Conservation (phyloP, 1,139 yeast species). For the Hanseniaspora uvarum region DNA sequence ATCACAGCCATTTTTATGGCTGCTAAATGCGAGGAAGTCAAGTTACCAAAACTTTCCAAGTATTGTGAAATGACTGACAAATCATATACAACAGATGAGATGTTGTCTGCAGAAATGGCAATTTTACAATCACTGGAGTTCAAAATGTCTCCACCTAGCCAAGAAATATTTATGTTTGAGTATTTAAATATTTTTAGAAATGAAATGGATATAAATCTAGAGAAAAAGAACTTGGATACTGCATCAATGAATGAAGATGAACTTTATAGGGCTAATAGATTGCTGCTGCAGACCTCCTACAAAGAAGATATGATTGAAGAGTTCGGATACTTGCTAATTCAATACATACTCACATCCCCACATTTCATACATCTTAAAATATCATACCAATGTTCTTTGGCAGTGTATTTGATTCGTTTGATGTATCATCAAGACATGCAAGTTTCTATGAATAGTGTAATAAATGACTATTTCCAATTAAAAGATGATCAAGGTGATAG, state of each 20-base stretch:
- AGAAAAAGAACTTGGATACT: neutral
- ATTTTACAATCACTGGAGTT: conserved; percentile 66
- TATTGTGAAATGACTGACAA: conserved; percentile 83
- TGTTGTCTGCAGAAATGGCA: conserved; percentile 75
- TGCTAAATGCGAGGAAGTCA: conserved; percentile 92
- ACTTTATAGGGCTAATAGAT: neutral
- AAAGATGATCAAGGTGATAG: neutral
- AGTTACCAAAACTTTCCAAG: conserved; percentile 77
- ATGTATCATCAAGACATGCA: conserved; percentile 8
- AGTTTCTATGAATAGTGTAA: neutral
- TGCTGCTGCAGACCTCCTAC: neutral
- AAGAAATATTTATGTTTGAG: conserved; percentile 74
- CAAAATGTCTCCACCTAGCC: conserved; percentile 82
- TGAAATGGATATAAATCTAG: neutral
- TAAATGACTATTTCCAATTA: neutral
- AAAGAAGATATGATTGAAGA: neutral
- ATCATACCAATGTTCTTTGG: conserved; percentile 6
- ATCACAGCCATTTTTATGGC: conserved; percentile 85
- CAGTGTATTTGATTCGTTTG: conserved; percentile 5
- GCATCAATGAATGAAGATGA: neutral
- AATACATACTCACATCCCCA: conserved; percentile 5
- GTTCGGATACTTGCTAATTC: neutral
- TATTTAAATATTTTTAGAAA: neutral
- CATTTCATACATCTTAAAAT: conserved; percentile 4
- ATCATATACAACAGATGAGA: conserved; percentile 74